Base-by-base conservation (phyloP, 2,329 filamentous ascomycete species). In the Penicillium psychrosexuale region DNA sequence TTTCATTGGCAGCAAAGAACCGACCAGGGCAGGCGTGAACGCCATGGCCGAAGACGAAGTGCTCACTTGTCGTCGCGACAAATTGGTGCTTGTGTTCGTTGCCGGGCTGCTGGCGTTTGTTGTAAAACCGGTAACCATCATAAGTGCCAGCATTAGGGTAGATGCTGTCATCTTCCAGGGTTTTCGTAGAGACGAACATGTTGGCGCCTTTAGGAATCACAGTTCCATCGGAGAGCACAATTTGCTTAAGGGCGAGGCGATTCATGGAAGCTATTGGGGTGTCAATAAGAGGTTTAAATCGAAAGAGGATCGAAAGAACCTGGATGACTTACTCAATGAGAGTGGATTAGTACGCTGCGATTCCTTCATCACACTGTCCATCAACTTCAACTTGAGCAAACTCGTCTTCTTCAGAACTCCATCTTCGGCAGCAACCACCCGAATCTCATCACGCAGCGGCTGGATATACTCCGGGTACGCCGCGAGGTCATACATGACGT, bases 1-100 rank as follows among this genome's bases (percentile, higher is more conserved):
- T 69, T 64, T 83, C 80, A 53, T 82, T 76, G 0, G 80, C 76
- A 0, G 81, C 81, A 55, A 84, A 83, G 70, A 84, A 84, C 0
- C 82, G 74, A 0, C 82, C 82, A 0, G 80, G 78, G 44, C 82
- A 73, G 13, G 71, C 66, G 39, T 71, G 66, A 28, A 63, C 42
- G 8, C 75, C 73, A 47, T 73, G 69, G 0, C 75, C 75, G 49
- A 76, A 77, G 8, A 58, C 64, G 7, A 72, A 63, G 24, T 69
- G 63, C 4, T 69, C 63, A 5, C 54, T 43, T 22, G 63, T 68
- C 1, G 71, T 71, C 8, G 70, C 65, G 9, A 71, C 66, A 33
- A 70, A 55, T 47, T 72, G 67, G 42, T 61, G 53, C 8, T 62
- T 56, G 49, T 70, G 64, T 47, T 71, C 68, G 36, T 70, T 60